Evolutionary conservation across 2,329 filamentous ascomycete genomes (phyloP).

Genomic region (Arthrobotrys musiformis): DNA sequence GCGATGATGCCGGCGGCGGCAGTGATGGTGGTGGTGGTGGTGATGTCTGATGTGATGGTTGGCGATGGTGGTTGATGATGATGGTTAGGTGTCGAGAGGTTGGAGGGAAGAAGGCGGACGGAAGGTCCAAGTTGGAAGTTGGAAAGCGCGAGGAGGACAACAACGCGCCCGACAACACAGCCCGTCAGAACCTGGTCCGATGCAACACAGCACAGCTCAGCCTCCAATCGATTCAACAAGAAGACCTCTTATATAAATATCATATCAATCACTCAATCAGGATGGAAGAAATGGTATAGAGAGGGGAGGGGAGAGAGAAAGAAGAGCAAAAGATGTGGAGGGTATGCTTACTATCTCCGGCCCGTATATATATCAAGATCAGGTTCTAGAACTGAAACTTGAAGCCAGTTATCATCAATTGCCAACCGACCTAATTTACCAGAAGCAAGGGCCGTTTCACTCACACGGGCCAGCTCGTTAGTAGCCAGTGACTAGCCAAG

Average conservation of each 20-base stretch:
- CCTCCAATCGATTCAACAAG: no score
- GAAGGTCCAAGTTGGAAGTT: conserved; percentile 3
- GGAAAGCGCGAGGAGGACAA: conserved; percentile 14
- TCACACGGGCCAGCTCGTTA: conserved; percentile 2
- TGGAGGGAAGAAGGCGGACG: conserved; percentile 16
- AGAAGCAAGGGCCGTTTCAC: conserved; percentile 16
- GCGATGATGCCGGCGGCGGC: neutral
- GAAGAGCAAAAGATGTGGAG: neutral
- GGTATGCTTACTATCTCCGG: no score
- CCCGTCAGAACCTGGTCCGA: neutral
- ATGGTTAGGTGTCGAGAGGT: conserved; percentile 23
- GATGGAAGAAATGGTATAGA: conserved; percentile 7
- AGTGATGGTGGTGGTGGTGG: conserved; percentile 14
- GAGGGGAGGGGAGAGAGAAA: neutral
- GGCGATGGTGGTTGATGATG: neutral
- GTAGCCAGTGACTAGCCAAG: no score
- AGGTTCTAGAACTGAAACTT: no score
- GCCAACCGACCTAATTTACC: neutral
- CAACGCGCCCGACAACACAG: conserved; percentile 37
- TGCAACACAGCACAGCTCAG: neutral
- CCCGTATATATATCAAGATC: no score
- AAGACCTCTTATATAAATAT: no score
- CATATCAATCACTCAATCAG: no score
- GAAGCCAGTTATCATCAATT: neutral
- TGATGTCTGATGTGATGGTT: conserved; percentile 11